A percentile compares a stretch with the other conserved stretches of the same genome.
Conservation (phyloP, 108 stramenopile genomes). For the Conticribra weissflogii region DNA sequence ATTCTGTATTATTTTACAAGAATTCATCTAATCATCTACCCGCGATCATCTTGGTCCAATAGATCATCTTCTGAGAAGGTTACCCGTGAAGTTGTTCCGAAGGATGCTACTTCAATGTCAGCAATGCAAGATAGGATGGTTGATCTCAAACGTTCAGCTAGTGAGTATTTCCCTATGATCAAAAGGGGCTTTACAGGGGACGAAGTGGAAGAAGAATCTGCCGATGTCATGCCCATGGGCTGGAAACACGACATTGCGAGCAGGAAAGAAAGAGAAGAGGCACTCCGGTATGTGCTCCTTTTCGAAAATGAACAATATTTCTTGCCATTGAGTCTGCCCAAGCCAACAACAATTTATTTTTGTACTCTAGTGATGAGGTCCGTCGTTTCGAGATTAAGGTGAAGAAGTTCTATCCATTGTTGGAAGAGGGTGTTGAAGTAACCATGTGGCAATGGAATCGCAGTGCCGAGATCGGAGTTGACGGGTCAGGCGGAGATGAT, state of each 20-base stretch:
- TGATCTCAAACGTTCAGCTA: slow-evolving; percentile 36
- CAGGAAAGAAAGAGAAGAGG: slow-evolving; percentile 84
- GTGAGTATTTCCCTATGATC: slow-evolving; percentile 85
- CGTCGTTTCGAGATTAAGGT: slow-evolving; percentile 76
- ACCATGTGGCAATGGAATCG: slow-evolving; percentile 88
- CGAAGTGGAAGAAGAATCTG: slow-evolving; percentile 55
- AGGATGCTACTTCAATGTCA: slow-evolving; percentile 7
- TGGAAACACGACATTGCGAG: slow-evolving; percentile 83
- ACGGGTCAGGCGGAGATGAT: slow-evolving; percentile 63
- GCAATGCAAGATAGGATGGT: slow-evolving; percentile 35
- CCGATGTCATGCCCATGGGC: slow-evolving; percentile 72
- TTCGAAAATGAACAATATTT: not conserved
- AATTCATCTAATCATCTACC: not conserved
- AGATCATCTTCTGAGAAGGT: not conserved
- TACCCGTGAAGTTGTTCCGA: slow-evolving; percentile 14
- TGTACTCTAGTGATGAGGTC: slow-evolving; percentile 66
- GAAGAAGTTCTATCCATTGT: slow-evolving; percentile 63
- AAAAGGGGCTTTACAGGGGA: slow-evolving; percentile 67
- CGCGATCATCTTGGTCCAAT: not conserved
- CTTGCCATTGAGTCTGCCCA: not conserved
- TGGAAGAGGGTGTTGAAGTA: slow-evolving; percentile 87
- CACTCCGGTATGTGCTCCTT: slow-evolving; percentile 56
- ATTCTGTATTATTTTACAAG: not conserved
- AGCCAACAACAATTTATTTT: not conserved
- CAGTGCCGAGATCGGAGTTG: slow-evolving; percentile 60